These are phyloP conservation scores for Colletotrichum sp. DNA, from an alignment of 2,329 filamentous ascomycete genomes.

Conservation along the genomic window DNA sequence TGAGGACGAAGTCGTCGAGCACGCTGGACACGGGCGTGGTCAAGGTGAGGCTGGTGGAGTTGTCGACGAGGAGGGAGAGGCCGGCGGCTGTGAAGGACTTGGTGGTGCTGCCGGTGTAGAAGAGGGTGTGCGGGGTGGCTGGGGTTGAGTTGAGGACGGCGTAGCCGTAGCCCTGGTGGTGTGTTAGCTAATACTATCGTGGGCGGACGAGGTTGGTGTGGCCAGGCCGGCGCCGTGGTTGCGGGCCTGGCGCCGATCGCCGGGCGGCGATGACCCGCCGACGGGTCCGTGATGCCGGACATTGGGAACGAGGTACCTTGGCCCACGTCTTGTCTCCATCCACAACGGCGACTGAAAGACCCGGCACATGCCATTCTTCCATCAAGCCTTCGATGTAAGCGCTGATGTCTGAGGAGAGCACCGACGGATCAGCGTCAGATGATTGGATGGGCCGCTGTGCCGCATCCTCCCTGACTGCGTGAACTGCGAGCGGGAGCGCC, in stretches of 20 bases:
- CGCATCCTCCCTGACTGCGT: background rate
- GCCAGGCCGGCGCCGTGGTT: background rate
- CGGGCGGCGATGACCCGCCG: background rate
- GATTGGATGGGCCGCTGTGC: background rate
- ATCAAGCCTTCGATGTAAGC: slow-evolving; percentile 31
- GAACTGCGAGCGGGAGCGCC: background rate
- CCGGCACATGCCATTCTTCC: slow-evolving; percentile 43
- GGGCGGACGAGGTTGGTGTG: background rate
- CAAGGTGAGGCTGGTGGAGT: slow-evolving; percentile 44
- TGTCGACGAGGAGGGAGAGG: slow-evolving; percentile 53
- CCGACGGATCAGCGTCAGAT: background rate
- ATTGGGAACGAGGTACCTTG: slow-evolving; percentile 27
- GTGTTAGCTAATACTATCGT: background rate
- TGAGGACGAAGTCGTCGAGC: slow-evolving; percentile 58
- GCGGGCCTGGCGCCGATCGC: background rate
- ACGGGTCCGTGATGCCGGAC: background rate
- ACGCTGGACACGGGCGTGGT: slow-evolving; percentile 50
- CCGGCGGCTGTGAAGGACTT: slow-evolving; percentile 60
- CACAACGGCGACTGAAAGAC: slow-evolving; percentile 45
- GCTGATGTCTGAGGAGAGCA: background rate
- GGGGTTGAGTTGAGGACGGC: slow-evolving; percentile 35
- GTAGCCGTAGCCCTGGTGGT: slow-evolving; percentile 42
- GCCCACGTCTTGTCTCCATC: slow-evolving; percentile 40
- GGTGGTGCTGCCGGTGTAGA: slow-evolving; percentile 60
- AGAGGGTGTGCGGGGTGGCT: slow-evolving; percentile 54